Conservation (phyloP, 768 basidiomycete genomes). For the Lentinula guzmanii region DNA sequence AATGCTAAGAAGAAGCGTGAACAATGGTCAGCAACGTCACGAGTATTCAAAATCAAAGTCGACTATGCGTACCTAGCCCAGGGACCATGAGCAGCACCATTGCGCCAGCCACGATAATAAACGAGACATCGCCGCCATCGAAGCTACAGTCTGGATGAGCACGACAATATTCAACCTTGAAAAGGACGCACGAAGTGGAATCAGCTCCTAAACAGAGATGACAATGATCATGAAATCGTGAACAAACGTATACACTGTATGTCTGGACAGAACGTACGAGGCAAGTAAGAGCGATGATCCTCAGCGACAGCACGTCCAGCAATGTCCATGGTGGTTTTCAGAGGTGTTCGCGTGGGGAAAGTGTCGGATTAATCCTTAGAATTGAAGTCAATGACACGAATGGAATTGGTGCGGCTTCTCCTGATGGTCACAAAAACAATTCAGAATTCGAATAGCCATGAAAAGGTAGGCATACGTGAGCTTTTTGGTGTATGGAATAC, state of each 20-base stretch:
- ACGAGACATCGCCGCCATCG: slow-evolving; percentile 66
- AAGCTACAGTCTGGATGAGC: slow-evolving; percentile 33
- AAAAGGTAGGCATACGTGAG: no score
- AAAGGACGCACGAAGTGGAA: not conserved
- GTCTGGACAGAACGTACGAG: not conserved
- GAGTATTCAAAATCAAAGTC: not conserved
- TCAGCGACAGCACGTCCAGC: not conserved
- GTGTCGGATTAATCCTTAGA: not conserved
- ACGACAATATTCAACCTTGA: not conserved
- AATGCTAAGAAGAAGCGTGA: slow-evolving; percentile 38
- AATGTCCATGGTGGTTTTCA: not conserved
- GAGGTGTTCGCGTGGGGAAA: not conserved
- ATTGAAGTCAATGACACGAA: not conserved
- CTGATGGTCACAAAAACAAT: no score
- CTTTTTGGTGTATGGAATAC: no score
- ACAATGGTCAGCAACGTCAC: not conserved
- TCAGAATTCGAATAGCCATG: no score
- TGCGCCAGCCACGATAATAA: slow-evolving; percentile 61
- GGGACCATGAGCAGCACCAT: slow-evolving; percentile 79
- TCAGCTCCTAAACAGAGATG: not conserved
- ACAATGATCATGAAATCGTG: not conserved
- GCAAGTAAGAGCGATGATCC: not conserved
- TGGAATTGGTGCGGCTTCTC: not conserved
- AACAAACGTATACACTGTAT: not conserved
- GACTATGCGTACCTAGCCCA: slow-evolving; percentile 46